Evolutionary conservation across 768 basidiomycete species (phyloP).

Genomic region (Tricholoma sp.): DNA sequence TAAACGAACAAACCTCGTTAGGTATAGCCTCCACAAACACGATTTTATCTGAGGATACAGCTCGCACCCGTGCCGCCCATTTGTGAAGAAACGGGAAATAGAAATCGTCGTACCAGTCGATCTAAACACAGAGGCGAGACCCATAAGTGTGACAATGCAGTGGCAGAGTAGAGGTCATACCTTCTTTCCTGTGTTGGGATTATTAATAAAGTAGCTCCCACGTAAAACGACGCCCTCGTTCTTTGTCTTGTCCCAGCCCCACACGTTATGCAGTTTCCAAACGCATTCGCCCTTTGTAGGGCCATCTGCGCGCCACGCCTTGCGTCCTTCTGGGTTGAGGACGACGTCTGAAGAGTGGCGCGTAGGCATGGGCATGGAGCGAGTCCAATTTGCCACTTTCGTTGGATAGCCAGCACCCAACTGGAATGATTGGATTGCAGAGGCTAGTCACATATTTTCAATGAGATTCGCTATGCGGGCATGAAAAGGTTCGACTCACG

Average conservation of each 20-base stretch:
- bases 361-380: conserved; percentile 89
- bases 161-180: conserved; percentile 26
- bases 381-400: conserved; percentile 69
- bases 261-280: conserved; percentile 92
- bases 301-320: conserved; percentile 70
- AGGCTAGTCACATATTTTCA: conserved; percentile 40
- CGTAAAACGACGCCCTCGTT: conserved; percentile 69
- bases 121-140: conserved; percentile 27
- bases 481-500: conserved; percentile 42
- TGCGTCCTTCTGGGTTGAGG: conserved; percentile 54
- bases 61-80: conserved; percentile 62
- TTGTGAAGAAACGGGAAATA: conserved; percentile 72
- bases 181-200: conserved; percentile 60
- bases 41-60: conserved; percentile 48
- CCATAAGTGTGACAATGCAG: background rate
- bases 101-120: conserved; percentile 85
- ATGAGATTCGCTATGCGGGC: background rate
- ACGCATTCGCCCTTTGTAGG: conserved; percentile 70
- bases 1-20: conserved; percentile 73
- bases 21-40: conserved; percentile 85
- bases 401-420: conserved; percentile 89
- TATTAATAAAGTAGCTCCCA: conserved; percentile 77
- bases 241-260: conserved; percentile 76
- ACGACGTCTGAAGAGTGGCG: conserved; percentile 50
- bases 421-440: conserved; percentile 84